These are phyloP conservation scores for Penicillium bialowiezense DNA, from an alignment of 495 filamentous ascomycete genomes.

Conservation along the genomic window DNA sequence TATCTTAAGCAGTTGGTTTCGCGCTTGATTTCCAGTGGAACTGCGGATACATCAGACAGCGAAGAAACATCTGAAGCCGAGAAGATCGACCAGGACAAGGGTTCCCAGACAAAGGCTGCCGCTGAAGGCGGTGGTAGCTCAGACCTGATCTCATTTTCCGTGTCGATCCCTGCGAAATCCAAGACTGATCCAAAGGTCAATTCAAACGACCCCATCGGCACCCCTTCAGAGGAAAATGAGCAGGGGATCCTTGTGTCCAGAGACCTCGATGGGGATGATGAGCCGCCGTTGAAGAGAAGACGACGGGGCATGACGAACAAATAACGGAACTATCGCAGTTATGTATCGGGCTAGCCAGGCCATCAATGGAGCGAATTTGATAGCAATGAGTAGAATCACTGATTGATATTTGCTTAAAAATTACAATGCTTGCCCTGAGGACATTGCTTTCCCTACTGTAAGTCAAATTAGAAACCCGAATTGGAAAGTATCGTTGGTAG, in stretches of 20 bases:
- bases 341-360: too few species aligned
- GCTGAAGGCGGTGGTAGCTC: conserved; percentile 11
- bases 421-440: too few species aligned
- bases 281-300: conserved; percentile 38
- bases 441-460: too few species aligned
- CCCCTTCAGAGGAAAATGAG: conserved; percentile 13
- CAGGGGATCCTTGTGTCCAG: conserved; percentile 21
- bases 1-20: too few species aligned
- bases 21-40: conserved; percentile 28
- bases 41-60: not conserved
- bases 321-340: not conserved
- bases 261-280: conserved; percentile 20
- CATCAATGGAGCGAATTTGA: not conserved
- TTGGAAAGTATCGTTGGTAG: not conserved
- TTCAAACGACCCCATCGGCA: not conserved
- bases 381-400: too few species aligned
- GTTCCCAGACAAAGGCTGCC: conserved; percentile 10
- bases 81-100: conserved; percentile 9
- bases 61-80: not conserved
- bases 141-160: conserved; percentile 35
- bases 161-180: conserved; percentile 31
- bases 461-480: not conserved
- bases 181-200: not conserved
- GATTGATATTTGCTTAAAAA: too few species aligned
- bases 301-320: conserved; percentile 16